Evolutionary conservation across 2,329 filamentous ascomycete genomes (phyloP), one percentile per base, ranked within the genome.

Genomic region (Phaeosphaeria sp.): DNA sequence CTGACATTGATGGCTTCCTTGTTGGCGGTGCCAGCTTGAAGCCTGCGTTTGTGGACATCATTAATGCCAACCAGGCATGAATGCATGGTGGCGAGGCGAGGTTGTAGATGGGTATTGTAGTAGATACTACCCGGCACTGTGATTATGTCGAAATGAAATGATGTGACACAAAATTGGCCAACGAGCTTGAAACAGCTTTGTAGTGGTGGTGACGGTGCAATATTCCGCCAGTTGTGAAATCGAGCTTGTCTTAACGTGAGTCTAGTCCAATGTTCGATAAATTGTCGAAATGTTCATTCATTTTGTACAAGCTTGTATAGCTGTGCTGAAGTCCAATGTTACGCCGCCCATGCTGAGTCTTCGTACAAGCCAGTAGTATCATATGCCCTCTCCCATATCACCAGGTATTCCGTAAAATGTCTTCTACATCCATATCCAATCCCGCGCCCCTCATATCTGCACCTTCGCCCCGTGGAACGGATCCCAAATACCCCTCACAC

Each of bases 1-100:
- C 87, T 65, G 95, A 99, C 80, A 97, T 99, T 79, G 95, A 99
- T 80, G 95, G 95, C 58, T 98, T 98, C 89, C 87, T 98, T 69
- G 94, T 98, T 68, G 94, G 94, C 66, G 94, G 94, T 80, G 94
- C 94, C 77, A 95, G 91, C 79, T 87, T 98, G 83, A 98, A 98
- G 89, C 94, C 94, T 77, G 93, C 92, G 67, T 97, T 90, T 74
- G 85, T 89, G 70, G 87, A 90, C 68, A 90, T 90, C 71, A 86
- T 90, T 83, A 90, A 90, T 78, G 81, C 84, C 69, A 85, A 77
- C 56, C 65, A 66, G 53, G 72, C 74, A 61, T 77, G 70, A 76
- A 75, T 74, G 17, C 66, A 72, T 68, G 66, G 65, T 46, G 59
- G 82, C 45, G 64, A 59, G 48, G 63, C 69, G 56, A 63, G 68